These are phyloP conservation scores for Begonia masoniana DNA, from an alignment of 306 rosid species.

Conservation along the genomic window DNA sequence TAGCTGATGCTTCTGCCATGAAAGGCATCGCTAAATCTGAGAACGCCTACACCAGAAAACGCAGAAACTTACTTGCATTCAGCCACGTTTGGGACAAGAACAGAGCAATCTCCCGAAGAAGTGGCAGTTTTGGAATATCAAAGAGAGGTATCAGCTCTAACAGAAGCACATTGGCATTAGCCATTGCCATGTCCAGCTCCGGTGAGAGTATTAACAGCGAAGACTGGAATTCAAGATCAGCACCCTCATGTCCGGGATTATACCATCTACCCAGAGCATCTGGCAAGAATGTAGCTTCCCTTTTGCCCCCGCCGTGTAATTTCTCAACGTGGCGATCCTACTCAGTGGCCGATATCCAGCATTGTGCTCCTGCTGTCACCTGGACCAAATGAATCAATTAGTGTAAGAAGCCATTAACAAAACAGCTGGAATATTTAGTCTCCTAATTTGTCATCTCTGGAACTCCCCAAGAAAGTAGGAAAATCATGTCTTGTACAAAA, in stretches of 20 bases:
- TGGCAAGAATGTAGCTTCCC: neutral
- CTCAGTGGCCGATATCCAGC: constrained; percentile 40
- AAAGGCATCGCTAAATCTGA: constrained; percentile 64
- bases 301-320: constrained; percentile 14
- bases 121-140: constrained; percentile 26
- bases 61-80: constrained; percentile 48
- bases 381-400: neutral
- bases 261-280: too few relatives aligned
- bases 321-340: constrained; percentile 28
- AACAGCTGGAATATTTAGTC: too few relatives aligned
- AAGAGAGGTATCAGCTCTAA: constrained; percentile 35
- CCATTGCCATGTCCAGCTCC: constrained; percentile 18
- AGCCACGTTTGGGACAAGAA: constrained; percentile 25
- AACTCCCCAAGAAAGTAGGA: too few relatives aligned
- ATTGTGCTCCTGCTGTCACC: constrained; percentile 19
- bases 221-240: constrained; percentile 18
- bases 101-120: constrained; percentile 15
- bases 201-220: constrained; percentile 22
- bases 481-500: too few relatives aligned
- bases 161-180: constrained; percentile 19
- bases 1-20: constrained; percentile 38
- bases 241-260: too few relatives aligned
- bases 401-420: too few relatives aligned
- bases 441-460: too few relatives aligned
- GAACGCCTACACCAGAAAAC: constrained; percentile 63